phyloP scores from a whole-genome alignment of 179 eudicot species.

The Vitellaria paradoxa region DNA sequence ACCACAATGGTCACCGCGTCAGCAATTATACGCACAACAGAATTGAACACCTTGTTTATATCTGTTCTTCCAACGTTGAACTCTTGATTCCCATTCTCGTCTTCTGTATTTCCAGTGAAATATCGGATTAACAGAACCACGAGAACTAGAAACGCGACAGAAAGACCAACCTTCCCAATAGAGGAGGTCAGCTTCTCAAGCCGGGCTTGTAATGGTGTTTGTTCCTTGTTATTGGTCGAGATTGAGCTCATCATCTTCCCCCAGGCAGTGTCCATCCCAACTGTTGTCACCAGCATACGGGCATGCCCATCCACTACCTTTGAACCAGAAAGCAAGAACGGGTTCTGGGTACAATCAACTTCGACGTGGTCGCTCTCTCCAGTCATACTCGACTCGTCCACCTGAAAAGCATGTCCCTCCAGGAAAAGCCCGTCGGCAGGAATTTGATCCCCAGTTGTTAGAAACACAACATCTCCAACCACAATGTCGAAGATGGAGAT shows the following conservation, averaged over 20 bases:
- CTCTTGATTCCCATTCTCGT: conserved; percentile 24
- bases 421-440: conserved; percentile 47
- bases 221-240: conserved; percentile 26
- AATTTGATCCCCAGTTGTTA: conserved; percentile 39
- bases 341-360: conserved; percentile 21
- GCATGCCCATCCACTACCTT: conserved; percentile 45
- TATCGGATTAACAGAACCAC: conserved; percentile 34
- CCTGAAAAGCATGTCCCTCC: conserved; percentile 37
- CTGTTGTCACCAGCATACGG: conserved; percentile 40
- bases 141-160: conserved; percentile 41
- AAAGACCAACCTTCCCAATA: conserved; percentile 36
- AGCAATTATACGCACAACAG: conserved; percentile 33
- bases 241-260: conserved; percentile 54
- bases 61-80: conserved; percentile 19
- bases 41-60: conserved; percentile 27
- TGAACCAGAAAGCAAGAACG: conserved; percentile 41
- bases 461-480: conserved; percentile 42
- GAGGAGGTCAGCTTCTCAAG: conserved; percentile 37
- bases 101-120: conserved; percentile 43
- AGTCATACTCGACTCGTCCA: conserved; percentile 53
- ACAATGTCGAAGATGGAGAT: conserved; percentile 35
- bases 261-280: conserved; percentile 48
- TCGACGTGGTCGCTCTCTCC: conserved; percentile 47
- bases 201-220: conserved; percentile 43
- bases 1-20: conserved; percentile 44